These are phyloP conservation scores for Heteromeles arbutifolia DNA, from an alignment of 306 rosid genomes.

Conservation along the genomic window DNA sequence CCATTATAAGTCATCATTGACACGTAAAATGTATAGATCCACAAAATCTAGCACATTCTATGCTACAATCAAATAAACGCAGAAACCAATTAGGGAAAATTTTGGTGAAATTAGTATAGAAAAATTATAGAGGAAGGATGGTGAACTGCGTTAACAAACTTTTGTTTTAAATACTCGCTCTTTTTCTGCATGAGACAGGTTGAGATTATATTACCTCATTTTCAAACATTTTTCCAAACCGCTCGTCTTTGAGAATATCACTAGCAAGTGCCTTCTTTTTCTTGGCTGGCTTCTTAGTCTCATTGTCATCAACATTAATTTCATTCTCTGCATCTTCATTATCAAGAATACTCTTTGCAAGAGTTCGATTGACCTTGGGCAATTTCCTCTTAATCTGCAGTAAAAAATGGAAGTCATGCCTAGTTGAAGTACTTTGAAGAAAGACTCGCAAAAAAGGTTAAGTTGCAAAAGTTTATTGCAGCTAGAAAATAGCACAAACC, in stretches of 20 bases:
- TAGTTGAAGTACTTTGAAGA: not conserved
- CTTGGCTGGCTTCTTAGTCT: slow-evolving; percentile 56
- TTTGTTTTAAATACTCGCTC: not conserved
- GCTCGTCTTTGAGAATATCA: slow-evolving; percentile 64
- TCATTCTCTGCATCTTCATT: slow-evolving; percentile 54
- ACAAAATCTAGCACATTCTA: not conserved
- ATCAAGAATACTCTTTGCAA: slow-evolving; percentile 61
- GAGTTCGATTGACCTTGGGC: slow-evolving; percentile 68
- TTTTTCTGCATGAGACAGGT: not conserved
- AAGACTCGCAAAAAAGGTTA: no score
- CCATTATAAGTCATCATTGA: not conserved
- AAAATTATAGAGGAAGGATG: not conserved
- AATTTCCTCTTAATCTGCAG: slow-evolving; percentile 67
- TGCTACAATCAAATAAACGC: not conserved
- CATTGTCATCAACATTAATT: slow-evolving; percentile 32
- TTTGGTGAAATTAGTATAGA: not conserved
- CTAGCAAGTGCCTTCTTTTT: slow-evolving; percentile 55
- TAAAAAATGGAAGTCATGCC: not conserved
- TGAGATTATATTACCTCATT: slow-evolving; percentile 44
- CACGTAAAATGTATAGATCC: not conserved
- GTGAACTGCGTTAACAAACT: no score
- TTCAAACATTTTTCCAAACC: slow-evolving; percentile 55
- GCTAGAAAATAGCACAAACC: no score
- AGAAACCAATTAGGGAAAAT: not conserved
- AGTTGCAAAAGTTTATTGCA: no score